These are phyloP conservation scores for Sungouiella thailandica DNA, from an alignment of 805 yeast genomes.

Conservation along the genomic window DNA sequence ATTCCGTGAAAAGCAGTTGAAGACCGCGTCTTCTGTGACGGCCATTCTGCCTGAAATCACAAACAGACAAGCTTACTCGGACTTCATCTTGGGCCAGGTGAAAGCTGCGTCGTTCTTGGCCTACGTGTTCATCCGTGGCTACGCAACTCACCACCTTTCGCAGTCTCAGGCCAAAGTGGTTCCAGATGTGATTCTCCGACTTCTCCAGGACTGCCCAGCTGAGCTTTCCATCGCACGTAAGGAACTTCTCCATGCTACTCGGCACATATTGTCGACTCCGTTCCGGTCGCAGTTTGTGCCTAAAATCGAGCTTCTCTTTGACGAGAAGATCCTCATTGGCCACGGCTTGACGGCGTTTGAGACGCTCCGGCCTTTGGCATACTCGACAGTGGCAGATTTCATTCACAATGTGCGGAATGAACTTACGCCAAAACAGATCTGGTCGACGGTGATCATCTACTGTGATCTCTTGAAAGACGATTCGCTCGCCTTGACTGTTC, in stretches of 20 bases:
- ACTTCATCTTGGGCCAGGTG: slow-evolving; percentile 87
- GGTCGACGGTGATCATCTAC: slow-evolving; percentile 81
- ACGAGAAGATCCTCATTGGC: slow-evolving; percentile 84
- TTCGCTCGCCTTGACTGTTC: slow-evolving; percentile 80
- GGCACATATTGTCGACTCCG: slow-evolving; percentile 91
- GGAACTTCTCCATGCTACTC: slow-evolving; percentile 87
- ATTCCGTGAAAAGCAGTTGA: slow-evolving; percentile 41
- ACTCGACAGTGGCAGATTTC: slow-evolving; percentile 92
- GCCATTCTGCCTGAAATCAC: slow-evolving; percentile 71
- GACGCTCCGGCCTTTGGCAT: slow-evolving; percentile 87
- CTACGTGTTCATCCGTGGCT: slow-evolving; percentile 82
- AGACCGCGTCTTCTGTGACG: slow-evolving; percentile 56
- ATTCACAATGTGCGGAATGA: slow-evolving; percentile 88
- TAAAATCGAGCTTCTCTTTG: slow-evolving; percentile 77
- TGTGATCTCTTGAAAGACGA: slow-evolving; percentile 77
- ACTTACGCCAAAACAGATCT: slow-evolving; percentile 73
- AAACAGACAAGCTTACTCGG: slow-evolving; percentile 77
- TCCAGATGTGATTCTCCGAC: slow-evolving; percentile 81
- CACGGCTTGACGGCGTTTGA: slow-evolving; percentile 90
- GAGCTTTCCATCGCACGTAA: slow-evolving; percentile 88
- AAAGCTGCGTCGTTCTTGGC: slow-evolving; percentile 95
- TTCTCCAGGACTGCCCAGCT: slow-evolving; percentile 92
- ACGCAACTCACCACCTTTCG: slow-evolving; percentile 56
- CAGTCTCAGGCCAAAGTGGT: slow-evolving; percentile 47
- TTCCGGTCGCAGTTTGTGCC: slow-evolving; percentile 79